phyloP scores from a whole-genome alignment of 2,329 filamentous ascomycete genomes.

The Aspergillus novoparasiticus region DNA sequence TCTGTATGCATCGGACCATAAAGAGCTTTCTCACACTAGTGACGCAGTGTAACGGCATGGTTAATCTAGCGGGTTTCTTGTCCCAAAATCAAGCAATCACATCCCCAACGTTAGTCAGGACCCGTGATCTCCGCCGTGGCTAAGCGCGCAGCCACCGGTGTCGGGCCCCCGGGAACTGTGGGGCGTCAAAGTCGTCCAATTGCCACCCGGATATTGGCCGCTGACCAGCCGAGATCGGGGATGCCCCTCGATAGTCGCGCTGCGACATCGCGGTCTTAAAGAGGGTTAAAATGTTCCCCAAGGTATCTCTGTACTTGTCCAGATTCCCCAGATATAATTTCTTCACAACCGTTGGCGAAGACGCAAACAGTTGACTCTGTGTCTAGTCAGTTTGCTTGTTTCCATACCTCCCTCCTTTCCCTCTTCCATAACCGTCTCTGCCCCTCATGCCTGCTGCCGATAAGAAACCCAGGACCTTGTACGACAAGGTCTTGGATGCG shows the following conservation, averaged over 20 bases:
- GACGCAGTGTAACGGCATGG: neutral
- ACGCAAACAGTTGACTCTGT: slow-evolving; percentile 7
- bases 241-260: slow-evolving; percentile 33
- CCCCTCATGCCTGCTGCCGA: slow-evolving; percentile 74
- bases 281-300: slow-evolving; percentile 27
- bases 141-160: slow-evolving; percentile 20
- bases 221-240: slow-evolving; percentile 42
- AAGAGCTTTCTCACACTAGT: neutral
- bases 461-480: slow-evolving; percentile 77
- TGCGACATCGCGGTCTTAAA: slow-evolving; percentile 38
- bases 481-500: slow-evolving; percentile 95
- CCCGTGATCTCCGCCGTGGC: slow-evolving; percentile 9
- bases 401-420: slow-evolving; percentile 3
- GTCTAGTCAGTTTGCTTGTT: slow-evolving; percentile 6
- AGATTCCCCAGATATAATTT: slow-evolving; percentile 14
- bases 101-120: slow-evolving; percentile 14
- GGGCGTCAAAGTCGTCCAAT: slow-evolving; percentile 28
- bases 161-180: slow-evolving; percentile 8
- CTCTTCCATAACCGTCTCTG: slow-evolving; percentile 14
- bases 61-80: neutral
- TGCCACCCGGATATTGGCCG: slow-evolving; percentile 25
- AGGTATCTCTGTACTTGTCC: slow-evolving; percentile 12
- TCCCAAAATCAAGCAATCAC: slow-evolving; percentile 14
- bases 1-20: too few species aligned
- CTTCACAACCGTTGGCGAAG: neutral